phyloP scores from a whole-genome alignment of 2,329 filamentous ascomycete species.

The Rhynchosporium graminicola region DNA sequence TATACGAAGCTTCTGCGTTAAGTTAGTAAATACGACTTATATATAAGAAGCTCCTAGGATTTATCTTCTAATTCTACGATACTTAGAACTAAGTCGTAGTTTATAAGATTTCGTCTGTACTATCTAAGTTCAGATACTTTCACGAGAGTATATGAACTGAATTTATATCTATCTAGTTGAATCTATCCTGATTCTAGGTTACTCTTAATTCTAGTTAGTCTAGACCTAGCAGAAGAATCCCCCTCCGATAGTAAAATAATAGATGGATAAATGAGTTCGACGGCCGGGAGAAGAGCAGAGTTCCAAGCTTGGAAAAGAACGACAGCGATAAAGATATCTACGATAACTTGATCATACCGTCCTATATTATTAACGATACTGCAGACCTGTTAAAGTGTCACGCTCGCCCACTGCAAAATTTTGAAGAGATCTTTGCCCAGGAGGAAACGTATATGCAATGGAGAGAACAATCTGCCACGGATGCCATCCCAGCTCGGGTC shows the following conservation, averaged over 20 bases:
- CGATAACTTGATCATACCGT: neutral
- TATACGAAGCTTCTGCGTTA: slow-evolving; percentile 11
- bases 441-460: neutral
- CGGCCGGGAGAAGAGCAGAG: no score
- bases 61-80: slow-evolving; percentile 15
- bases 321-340: neutral
- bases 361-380: neutral
- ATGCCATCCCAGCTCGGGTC: neutral
- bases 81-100: slow-evolving; percentile 16
- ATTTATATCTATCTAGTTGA: slow-evolving; percentile 14
- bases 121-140: slow-evolving; percentile 17
- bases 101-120: slow-evolving; percentile 8
- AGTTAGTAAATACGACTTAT: slow-evolving; percentile 17
- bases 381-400: neutral
- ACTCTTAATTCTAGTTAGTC: slow-evolving; percentile 1
- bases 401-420: neutral
- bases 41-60: slow-evolving; percentile 17
- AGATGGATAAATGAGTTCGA: no score
- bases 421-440: neutral
- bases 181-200: slow-evolving; percentile 4
- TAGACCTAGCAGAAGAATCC: slow-evolving; percentile 1
- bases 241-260: neutral
- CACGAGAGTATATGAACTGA: slow-evolving; percentile 18
- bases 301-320: no score
- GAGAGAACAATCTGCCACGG: neutral